Conservation (phyloP, 2,329 filamentous ascomycete species). For the Fusarium stilboides region DNA sequence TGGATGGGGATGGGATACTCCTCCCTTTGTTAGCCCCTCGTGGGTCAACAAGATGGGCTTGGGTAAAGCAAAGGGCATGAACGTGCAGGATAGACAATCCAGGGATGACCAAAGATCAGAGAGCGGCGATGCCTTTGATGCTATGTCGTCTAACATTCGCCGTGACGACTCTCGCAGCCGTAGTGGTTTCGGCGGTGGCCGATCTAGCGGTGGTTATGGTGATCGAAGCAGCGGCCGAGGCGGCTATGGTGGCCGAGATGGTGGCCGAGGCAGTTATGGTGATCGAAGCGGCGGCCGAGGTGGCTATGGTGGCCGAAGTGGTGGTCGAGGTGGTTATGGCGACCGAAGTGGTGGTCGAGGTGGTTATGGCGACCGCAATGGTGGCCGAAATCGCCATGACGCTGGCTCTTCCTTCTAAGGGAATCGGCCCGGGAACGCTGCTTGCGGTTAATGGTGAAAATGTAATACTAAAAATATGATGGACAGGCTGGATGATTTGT, state of each 20-base stretch:
- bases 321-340: conserved; percentile 17
- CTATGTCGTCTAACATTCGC: conserved; percentile 48
- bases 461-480: conserved; percentile 41
- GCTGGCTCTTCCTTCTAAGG: conserved; percentile 30
- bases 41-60: conserved; percentile 56
- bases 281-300: conserved; percentile 24
- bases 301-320: conserved; percentile 19
- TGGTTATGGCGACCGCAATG: conserved; percentile 36
- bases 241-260: conserved; percentile 14
- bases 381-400: conserved; percentile 21
- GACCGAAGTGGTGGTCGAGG: conserved; percentile 31
- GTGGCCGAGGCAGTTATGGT: no score
- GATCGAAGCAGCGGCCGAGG: conserved; percentile 37
- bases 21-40: conserved; percentile 57
- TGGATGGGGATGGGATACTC: conserved; percentile 67
- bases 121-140: conserved; percentile 44
- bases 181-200: conserved; percentile 34
- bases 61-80: conserved; percentile 52
- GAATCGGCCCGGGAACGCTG: not conserved
- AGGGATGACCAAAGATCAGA: conserved; percentile 3
- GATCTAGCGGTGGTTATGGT: conserved; percentile 23
- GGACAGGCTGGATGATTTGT: conserved; percentile 47
- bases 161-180: conserved; percentile 44
- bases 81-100: conserved; percentile 47
- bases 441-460: conserved; percentile 25